Conservation (phyloP, 805 yeast species). For the Dipodascopsis tothii region DNA sequence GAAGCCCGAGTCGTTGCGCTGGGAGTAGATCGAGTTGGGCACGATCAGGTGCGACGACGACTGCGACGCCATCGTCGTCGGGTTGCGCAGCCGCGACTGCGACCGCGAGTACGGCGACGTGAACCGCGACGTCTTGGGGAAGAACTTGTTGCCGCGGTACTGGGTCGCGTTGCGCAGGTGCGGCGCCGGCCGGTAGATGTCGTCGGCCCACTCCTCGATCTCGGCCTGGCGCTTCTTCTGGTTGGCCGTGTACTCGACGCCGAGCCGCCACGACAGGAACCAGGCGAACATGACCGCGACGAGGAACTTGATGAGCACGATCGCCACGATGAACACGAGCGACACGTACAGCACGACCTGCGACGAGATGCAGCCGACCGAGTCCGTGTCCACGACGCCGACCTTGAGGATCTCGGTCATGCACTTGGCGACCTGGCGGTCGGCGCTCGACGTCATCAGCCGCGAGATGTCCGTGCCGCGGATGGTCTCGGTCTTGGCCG, state of each 20-base stretch:
- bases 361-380: conserved; percentile 92
- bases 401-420: conserved; percentile 78
- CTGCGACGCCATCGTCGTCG: conserved; percentile 25
- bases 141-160: conserved; percentile 16
- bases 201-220: conserved; percentile 82
- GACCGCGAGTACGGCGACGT: conserved; percentile 18
- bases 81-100: conserved; percentile 14
- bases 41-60: conserved; percentile 23
- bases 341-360: conserved; percentile 73
- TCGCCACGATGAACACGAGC: conserved; percentile 72
- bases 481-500: conserved; percentile 48
- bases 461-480: conserved; percentile 79
- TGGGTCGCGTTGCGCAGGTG: conserved; percentile 29
- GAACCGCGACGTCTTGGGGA: conserved; percentile 23
- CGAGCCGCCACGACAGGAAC: conserved; percentile 66
- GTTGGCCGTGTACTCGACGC: conserved; percentile 57
- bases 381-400: conserved; percentile 79
- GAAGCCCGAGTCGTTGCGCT: conserved; percentile 9
- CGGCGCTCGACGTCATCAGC: conserved; percentile 55
- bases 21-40: conserved; percentile 17
- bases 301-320: conserved; percentile 68
- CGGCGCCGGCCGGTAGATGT: conserved; percentile 45
- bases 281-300: conserved; percentile 88
- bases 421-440: conserved; percentile 70
- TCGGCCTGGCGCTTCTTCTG: conserved; percentile 56